A percentile compares a stretch with the other conserved stretches of the same genome.
Evolutionary conservation across 495 filamentous ascomycete genomes (phyloP).

Genomic region (Penicillium malachiteum): DNA sequence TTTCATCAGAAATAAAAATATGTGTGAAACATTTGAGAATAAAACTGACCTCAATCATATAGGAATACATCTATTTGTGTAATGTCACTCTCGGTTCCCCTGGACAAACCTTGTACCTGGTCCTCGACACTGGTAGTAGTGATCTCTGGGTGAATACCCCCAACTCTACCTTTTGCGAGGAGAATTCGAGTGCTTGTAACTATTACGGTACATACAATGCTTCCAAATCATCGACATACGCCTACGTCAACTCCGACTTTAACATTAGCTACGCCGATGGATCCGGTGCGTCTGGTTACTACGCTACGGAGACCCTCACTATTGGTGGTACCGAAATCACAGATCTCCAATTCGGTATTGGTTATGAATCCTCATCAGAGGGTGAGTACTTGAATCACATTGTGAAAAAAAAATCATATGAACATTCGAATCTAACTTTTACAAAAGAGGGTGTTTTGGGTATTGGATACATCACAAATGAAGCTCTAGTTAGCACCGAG

Average conservation of each 20-base stretch:
- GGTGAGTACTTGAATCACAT: slow-evolving; percentile 22
- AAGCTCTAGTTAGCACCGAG: slow-evolving; percentile 69
- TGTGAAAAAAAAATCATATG: not conserved
- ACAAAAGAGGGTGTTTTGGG: slow-evolving; percentile 77
- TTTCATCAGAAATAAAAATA: not conserved
- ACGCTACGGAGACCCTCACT: slow-evolving; percentile 73
- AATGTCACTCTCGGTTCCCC: slow-evolving; percentile 75
- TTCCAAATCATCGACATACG: slow-evolving; percentile 78
- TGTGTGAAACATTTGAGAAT: not conserved
- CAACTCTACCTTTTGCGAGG: slow-evolving; percentile 58
- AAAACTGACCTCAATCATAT: not conserved
- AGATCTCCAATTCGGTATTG: slow-evolving; percentile 82
- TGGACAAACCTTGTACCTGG: slow-evolving; percentile 58
- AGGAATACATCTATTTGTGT: slow-evolving; percentile 63
- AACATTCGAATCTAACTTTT: not conserved
- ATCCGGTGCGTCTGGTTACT: slow-evolving; percentile 76
- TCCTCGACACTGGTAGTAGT: slow-evolving; percentile 82
- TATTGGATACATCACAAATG: slow-evolving; percentile 83
- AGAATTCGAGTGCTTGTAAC: slow-evolving; percentile 46
- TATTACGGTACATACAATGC: slow-evolving; percentile 65
- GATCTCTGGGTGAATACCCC: slow-evolving; percentile 85
- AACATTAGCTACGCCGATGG: slow-evolving; percentile 92
- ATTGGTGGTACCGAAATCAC: slow-evolving; percentile 63
- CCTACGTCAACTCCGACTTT: slow-evolving; percentile 74
- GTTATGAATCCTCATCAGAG: slow-evolving; percentile 65